Percentiles rank a stretch among this genome's conserved stretches.
Evolutionary conservation across 208 protist species (phyloP).

Genomic region (Acanthamoeba polyphaga): DNA sequence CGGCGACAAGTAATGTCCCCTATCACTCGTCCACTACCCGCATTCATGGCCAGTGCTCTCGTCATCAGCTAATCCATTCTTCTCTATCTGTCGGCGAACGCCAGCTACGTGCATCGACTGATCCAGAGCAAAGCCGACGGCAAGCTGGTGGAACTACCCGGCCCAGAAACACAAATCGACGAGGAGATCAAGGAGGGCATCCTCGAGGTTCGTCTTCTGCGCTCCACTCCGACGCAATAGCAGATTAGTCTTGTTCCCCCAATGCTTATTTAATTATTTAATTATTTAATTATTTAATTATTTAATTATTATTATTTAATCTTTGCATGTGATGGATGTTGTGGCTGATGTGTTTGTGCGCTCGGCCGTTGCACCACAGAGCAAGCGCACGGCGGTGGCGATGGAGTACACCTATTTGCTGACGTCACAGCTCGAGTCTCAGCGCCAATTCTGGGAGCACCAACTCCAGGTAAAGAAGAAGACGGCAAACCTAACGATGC

Average conservation of each 20-base stretch:
- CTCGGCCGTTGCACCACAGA: slow-evolving; percentile 44
- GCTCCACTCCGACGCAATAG: neutral
- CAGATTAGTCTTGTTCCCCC: no score
- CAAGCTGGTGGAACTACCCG: slow-evolving; percentile 90
- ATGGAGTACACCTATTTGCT: slow-evolving; percentile 92
- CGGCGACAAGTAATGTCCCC: slow-evolving; percentile 85
- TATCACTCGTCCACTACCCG: no score
- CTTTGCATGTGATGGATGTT: no score
- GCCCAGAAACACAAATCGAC: slow-evolving; percentile 7
- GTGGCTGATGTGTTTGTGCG: neutral
- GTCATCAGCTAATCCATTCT: neutral
- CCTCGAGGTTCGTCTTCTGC: neutral
- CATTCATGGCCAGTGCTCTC: no score
- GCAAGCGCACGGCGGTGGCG: slow-evolving; percentile 85
- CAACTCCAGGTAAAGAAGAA: slow-evolving; percentile 27
- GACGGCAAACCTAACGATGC: no score
- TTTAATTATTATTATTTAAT: neutral
- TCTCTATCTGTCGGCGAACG: neutral
- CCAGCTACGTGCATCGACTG: slow-evolving; percentile 89
- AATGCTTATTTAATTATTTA: no score
- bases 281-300: neutral
- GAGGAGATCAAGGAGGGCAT: slow-evolving; percentile 65
- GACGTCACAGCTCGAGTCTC: slow-evolving; percentile 88
- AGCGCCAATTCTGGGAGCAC: slow-evolving; percentile 84
- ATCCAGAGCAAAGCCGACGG: slow-evolving; percentile 91